These are phyloP conservation scores for Sanghuangporus baumii DNA, from an alignment of 1,284 basidiomycete genomes.

Conservation along the genomic window DNA sequence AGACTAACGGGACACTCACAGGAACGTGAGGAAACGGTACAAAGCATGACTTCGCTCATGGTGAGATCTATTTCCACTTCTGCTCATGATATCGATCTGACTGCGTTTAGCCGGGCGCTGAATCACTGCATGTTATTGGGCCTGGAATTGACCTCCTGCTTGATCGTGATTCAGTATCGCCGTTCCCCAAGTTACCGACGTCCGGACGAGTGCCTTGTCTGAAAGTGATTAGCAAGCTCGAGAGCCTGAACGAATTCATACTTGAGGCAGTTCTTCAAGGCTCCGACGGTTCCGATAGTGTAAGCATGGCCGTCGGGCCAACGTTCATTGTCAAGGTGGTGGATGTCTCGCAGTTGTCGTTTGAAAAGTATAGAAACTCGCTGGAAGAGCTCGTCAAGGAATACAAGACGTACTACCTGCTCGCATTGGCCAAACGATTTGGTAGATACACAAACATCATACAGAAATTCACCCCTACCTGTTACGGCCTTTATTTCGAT, in stretches of 20 bases:
- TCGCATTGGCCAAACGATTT: neutral
- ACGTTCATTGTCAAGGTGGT: neutral
- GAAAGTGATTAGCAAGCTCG: neutral
- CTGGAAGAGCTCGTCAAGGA: neutral
- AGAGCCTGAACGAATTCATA: neutral
- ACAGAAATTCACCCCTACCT: neutral
- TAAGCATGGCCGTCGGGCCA: neutral
- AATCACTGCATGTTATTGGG: neutral
- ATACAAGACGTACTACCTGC: conserved; percentile 1
- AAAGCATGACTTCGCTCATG: neutral
- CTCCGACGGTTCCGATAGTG: neutral
- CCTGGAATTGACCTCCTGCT: neutral
- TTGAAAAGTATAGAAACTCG: neutral
- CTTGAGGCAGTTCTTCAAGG: neutral
- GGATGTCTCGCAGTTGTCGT: neutral
- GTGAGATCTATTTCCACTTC: neutral
- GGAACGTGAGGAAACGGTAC: neutral
- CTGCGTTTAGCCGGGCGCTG: neutral
- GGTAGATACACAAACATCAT: neutral
- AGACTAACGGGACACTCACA: neutral
- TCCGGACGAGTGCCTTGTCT: neutral
- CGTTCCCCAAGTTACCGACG: neutral
- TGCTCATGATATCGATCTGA: neutral
- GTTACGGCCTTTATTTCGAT: neutral
- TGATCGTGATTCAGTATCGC: neutral